Evolutionary conservation across 768 basidiomycete genomes (phyloP).

Genomic region (Rhizopogon vesiculosus): DNA sequence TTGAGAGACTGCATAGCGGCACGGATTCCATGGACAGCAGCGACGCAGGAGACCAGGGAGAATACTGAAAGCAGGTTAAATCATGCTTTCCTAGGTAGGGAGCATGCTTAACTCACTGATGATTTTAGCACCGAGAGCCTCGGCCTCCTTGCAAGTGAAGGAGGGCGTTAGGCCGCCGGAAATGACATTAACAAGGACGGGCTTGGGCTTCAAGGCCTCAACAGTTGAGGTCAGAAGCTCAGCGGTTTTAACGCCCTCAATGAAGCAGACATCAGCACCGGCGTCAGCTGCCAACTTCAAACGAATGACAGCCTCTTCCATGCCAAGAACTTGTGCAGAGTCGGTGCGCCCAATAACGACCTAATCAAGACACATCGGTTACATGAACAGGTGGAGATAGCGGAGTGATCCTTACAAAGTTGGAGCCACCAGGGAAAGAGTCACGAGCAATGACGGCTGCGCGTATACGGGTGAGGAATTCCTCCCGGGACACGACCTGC

Average conservation of each 20-base stretch:
- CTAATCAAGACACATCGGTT: slow-evolving; percentile 22
- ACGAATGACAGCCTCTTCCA: slow-evolving; percentile 68
- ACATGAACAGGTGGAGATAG: background rate
- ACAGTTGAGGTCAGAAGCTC: slow-evolving; percentile 63
- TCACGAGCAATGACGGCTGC: slow-evolving; percentile 77
- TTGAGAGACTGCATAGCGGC: slow-evolving; percentile 73
- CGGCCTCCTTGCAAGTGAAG: slow-evolving; percentile 66
- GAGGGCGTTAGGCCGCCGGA: slow-evolving; percentile 75
- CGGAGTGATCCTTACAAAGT: slow-evolving; percentile 46
- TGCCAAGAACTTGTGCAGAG: slow-evolving; percentile 72
- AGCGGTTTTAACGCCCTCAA: slow-evolving; percentile 70
- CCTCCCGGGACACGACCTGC: slow-evolving; percentile 76
- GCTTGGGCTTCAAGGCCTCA: slow-evolving; percentile 64
- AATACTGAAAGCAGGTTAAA: slow-evolving; percentile 44
- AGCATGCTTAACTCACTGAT: slow-evolving; percentile 50
- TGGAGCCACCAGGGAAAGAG: slow-evolving; percentile 67
- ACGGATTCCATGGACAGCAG: slow-evolving; percentile 72
- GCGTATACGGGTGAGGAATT: slow-evolving; percentile 68
- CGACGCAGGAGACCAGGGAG: slow-evolving; percentile 71
- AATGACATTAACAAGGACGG: slow-evolving; percentile 77
- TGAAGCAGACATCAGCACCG: slow-evolving; percentile 79
- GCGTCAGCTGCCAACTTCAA: slow-evolving; percentile 67
- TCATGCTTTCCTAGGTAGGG: background rate
- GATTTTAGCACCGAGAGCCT: slow-evolving; percentile 67
- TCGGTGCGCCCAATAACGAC: slow-evolving; percentile 76